Base-by-base conservation (phyloP, 1,284 basidiomycete genomes). In the Cryptococcus sp. region DNA sequence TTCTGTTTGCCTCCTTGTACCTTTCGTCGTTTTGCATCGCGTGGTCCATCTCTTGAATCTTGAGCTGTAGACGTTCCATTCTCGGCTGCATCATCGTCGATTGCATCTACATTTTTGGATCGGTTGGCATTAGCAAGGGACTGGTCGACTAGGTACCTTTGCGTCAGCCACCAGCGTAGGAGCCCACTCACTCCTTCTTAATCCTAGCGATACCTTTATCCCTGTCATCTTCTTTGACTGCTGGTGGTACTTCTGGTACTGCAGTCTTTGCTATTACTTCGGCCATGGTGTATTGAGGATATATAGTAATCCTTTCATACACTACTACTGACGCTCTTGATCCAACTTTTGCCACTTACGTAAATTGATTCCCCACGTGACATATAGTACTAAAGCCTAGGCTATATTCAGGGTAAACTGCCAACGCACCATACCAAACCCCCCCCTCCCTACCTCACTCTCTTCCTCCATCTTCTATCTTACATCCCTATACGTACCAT, bases 71-170 rank as follows among this genome's bases (percentile, higher is more conserved):
- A 76, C 0, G 81, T 81, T 10, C 76, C 76, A 13, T 82, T 84
- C 66, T 90, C 88, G 5, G 87, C 86, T 4, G 82, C 83, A 64
- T 90, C 87, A 63, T 91, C 88, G 63, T 49, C 32, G 1, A 54
- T 43, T 13, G 18, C n/a, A 21, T 43, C 39, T 16, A 54, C 49
- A 51, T 48, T 37, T 13, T 51, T 48, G 2, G 52, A 61, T 14
- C 49, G 45, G 16, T 19, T 46, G 13, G 88, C 86, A 10, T 81
- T 79, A 3, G 75, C 64, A 45, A 70, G 71, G n/a, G 56, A 75
- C 24, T 66, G 57, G 22, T 66, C 71, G 41, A 87, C 70, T 1
- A 88, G 74, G 63, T 79, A 89, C 74, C 86, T 88, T 62, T 3
- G n/a, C 23, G 21, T 16, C 13, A n/a, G 41, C 28, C 14, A 41